Conservation (phyloP, 2,329 filamentous ascomycete species). For the Salinomyces thailandicus region DNA sequence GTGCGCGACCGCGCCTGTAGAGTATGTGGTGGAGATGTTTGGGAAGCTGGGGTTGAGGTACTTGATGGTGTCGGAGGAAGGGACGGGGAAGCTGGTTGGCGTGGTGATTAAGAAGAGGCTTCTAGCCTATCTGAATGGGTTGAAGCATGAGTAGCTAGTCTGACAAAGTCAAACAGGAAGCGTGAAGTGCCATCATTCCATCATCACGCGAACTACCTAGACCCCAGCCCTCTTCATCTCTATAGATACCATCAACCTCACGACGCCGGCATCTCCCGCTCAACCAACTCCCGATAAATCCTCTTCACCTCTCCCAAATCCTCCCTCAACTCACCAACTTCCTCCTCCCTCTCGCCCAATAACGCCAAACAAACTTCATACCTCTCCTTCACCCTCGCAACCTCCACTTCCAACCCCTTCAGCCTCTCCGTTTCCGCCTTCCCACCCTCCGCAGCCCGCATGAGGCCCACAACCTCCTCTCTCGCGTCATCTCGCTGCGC, state of each 20-base stretch:
- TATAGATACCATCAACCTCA: too few species aligned
- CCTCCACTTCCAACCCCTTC: constrained; percentile 41
- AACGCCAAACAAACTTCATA: constrained; percentile 90
- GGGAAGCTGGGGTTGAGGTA: constrained; percentile 46
- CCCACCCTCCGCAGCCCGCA: constrained; percentile 69
- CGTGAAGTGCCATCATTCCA: too few species aligned
- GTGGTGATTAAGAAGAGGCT: constrained; percentile 50
- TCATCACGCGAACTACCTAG: background rate
- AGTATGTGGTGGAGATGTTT: constrained; percentile 52
- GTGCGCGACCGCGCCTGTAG: constrained; percentile 43
- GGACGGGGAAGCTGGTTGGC: constrained; percentile 40
- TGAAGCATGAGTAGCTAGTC: constrained; percentile 6
- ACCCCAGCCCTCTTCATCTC: too few species aligned
- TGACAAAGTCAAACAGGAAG: too few species aligned
- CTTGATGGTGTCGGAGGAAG: constrained; percentile 44
- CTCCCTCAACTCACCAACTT: constrained; percentile 77
- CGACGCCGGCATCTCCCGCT: constrained; percentile 31
- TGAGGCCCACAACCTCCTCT: constrained; percentile 79
- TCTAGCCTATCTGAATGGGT: constrained; percentile 40
- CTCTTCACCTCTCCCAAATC: constrained; percentile 90
- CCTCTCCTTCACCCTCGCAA: constrained; percentile 58
- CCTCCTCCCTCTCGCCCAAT: constrained; percentile 92
- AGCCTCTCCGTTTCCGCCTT: constrained; percentile 54
- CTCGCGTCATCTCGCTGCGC: constrained; percentile 85
- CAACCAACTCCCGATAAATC: constrained; percentile 89